Conservation (phyloP, 768 basidiomycete species). For the Clitopilus hobsonii region DNA sequence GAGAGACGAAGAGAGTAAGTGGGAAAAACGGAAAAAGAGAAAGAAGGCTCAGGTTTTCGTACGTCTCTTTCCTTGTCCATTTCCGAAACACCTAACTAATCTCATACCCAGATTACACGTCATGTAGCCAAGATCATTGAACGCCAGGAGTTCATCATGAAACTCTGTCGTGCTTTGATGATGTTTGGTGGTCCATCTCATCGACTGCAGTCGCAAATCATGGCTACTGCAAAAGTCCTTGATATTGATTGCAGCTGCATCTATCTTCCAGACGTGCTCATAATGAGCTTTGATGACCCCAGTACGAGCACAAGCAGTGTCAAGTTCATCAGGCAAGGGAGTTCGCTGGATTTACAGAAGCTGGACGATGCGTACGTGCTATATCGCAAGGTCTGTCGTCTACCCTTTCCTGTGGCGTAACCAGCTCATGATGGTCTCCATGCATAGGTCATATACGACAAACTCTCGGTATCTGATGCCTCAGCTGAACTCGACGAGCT, state of each 20-base stretch:
- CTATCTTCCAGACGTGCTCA: conserved; percentile 70
- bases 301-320: conserved; percentile 78
- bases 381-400: conserved; percentile 61
- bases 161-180: conserved; percentile 83
- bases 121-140: conserved; percentile 80
- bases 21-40: conserved; percentile 43
- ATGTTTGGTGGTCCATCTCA: conserved; percentile 85
- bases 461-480: conserved; percentile 70
- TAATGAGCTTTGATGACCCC: conserved; percentile 79
- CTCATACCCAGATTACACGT: conserved; percentile 58
- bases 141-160: conserved; percentile 81
- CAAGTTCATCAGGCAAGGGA: conserved; percentile 71
- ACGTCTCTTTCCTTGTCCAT: conserved; percentile 2
- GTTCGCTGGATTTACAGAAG: conserved; percentile 73
- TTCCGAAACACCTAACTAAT: conserved; percentile 1
- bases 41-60: conserved; percentile 78
- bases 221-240: conserved; percentile 72
- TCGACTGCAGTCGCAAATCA: conserved; percentile 77
- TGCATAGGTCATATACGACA: conserved; percentile 75
- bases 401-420: not conserved
- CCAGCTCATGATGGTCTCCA: not conserved
- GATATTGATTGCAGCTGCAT: conserved; percentile 69
- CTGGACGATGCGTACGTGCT: conserved; percentile 63
- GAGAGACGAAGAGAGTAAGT: conserved; percentile 24
- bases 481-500: conserved; percentile 63